Conservation (phyloP, 306 rosid species). For the Casuarina equisetifolia region DNA sequence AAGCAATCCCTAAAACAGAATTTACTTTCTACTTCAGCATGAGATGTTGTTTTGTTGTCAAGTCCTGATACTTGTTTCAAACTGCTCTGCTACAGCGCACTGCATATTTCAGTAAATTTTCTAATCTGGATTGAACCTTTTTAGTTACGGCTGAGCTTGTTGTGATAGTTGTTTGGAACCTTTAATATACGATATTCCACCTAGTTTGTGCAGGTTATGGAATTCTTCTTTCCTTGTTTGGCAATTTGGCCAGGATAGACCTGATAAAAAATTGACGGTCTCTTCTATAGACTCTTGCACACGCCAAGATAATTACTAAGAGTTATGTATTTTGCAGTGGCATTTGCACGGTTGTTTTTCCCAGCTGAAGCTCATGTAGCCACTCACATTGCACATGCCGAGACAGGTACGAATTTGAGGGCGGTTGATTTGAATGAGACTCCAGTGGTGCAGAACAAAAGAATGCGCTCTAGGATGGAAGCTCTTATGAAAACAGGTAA, state of each 20-base stretch:
- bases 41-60: background rate
- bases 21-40: background rate
- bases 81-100: background rate
- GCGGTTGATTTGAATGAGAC: constrained; percentile 89
- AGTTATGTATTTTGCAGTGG: constrained; percentile 51
- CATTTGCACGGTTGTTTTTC: constrained; percentile 65
- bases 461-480: constrained; percentile 56
- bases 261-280: background rate
- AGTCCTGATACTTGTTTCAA: background rate
- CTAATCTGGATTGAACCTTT: background rate
- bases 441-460: constrained; percentile 53
- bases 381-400: constrained; percentile 68
- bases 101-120: background rate
- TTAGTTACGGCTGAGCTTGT: background rate
- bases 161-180: background rate
- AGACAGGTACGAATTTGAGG: constrained; percentile 50
- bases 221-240: background rate
- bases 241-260: background rate
- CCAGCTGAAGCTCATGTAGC: constrained; percentile 92
- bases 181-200: background rate
- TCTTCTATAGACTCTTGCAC: background rate
- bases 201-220: background rate
- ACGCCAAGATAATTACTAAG: background rate
- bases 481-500: constrained; percentile 88
- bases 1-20: background rate